Conservation (phyloP, 2,329 filamentous ascomycete genomes). For the Amesomyces nigricolor region DNA sequence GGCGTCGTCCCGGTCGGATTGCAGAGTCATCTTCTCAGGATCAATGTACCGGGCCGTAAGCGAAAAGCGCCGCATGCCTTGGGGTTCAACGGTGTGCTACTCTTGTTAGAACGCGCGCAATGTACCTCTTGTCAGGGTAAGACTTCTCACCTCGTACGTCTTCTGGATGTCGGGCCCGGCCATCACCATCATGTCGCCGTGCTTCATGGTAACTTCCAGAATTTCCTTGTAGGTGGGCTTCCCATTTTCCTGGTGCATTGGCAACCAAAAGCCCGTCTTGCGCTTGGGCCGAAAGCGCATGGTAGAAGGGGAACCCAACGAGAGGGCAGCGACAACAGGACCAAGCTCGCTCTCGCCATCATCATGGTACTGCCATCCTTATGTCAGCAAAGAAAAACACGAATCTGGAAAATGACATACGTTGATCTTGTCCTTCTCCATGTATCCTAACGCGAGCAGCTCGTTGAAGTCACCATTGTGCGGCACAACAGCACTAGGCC, state of each 20-base stretch:
- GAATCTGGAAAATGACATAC: constrained; percentile 32
- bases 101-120: constrained; percentile 1
- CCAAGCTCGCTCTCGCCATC: constrained; percentile 60
- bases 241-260: constrained; percentile 1
- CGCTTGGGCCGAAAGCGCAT: constrained; percentile 56
- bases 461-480: constrained; percentile 53
- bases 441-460: constrained; percentile 56
- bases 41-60: constrained; percentile 51
- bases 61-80: constrained; percentile 49
- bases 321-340: constrained; percentile 56
- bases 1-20: constrained; percentile 27
- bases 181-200: constrained; percentile 63
- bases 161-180: constrained; percentile 54
- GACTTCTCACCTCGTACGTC: constrained; percentile 46
- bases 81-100: constrained; percentile 48
- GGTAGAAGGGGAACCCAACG: constrained; percentile 50
- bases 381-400: constrained; percentile 1
- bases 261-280: constrained; percentile 24
- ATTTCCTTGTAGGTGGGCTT: constrained; percentile 30
- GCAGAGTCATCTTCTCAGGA: constrained; percentile 35
- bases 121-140: no score
- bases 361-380: constrained; percentile 49
- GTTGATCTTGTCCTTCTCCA: constrained; percentile 52
- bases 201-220: constrained; percentile 42
- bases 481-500: not conserved